Evolutionary conservation across 2,329 filamentous ascomycete genomes (phyloP).

Genomic region (Dryadomyces quercivorus): DNA sequence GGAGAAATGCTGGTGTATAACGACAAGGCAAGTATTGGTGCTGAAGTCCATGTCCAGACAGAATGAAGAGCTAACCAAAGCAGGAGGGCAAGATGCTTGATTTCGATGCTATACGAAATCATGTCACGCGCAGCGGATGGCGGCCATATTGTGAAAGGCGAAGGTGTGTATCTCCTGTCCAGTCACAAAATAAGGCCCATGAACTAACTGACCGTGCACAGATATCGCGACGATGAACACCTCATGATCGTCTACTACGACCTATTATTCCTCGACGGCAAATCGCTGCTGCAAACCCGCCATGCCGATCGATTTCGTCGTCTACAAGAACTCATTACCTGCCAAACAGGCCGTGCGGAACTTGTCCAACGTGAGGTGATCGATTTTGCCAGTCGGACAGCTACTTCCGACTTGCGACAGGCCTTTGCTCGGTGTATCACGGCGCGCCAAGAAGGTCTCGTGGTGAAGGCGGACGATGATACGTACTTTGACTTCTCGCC

Average conservation of each 20-base stretch:
- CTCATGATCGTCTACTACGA: constrained; percentile 53
- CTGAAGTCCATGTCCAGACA: not conserved
- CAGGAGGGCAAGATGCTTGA: constrained; percentile 51
- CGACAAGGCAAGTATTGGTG: constrained; percentile 31
- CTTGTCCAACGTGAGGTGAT: constrained; percentile 56
- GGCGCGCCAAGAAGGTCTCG: constrained; percentile 61
- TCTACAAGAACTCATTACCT: constrained; percentile 40
- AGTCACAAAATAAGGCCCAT: not conserved
- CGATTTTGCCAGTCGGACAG: constrained; percentile 45
- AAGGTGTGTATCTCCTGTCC: not conserved
- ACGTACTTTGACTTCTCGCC: constrained; percentile 56
- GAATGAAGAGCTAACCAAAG: not conserved
- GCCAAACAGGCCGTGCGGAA: constrained; percentile 48
- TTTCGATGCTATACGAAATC: constrained; percentile 74
- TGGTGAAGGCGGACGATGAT: constrained; percentile 67
- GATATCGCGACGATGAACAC: constrained; percentile 37
- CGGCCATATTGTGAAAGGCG: not conserved
- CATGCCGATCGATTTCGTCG: constrained; percentile 49
- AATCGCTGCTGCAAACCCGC: constrained; percentile 35
- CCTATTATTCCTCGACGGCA: constrained; percentile 38
- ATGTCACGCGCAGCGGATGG: constrained; percentile 60
- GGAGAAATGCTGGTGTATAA: constrained; percentile 74
- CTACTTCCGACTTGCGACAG: constrained; percentile 41
- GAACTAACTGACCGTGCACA: constrained; percentile 15
- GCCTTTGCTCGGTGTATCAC: constrained; percentile 57